These are phyloP conservation scores for Cercospora canescens DNA, from an alignment of 2,329 filamentous ascomycete species.

Conservation along the genomic window DNA sequence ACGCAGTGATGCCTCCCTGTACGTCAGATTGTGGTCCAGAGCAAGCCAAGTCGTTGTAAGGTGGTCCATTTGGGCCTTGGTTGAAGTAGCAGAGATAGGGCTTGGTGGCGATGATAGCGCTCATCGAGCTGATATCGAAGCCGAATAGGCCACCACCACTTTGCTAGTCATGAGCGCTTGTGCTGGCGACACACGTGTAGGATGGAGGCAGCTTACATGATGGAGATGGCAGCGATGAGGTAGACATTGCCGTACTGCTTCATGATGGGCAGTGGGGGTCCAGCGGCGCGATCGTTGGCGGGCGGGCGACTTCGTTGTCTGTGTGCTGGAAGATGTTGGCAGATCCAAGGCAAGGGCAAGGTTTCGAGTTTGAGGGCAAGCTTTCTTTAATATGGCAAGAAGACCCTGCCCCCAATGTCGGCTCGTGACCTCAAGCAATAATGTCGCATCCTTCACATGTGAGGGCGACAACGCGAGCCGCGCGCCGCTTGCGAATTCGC, in stretches of 20 bases:
- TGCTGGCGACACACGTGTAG: neutral
- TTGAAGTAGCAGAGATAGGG: conserved; percentile 73
- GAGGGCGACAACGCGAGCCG: neutral
- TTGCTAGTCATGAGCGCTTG: neutral
- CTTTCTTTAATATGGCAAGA: neutral
- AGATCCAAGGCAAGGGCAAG: neutral
- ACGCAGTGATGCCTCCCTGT: conserved; percentile 69
- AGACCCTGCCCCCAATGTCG: neutral
- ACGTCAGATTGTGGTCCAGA: conserved; percentile 54
- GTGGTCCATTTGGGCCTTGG: conserved; percentile 48
- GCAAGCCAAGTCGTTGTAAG: conserved; percentile 38
- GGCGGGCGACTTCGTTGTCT: neutral
- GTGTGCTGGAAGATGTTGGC: neutral
- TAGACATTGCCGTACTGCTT: conserved; percentile 57
- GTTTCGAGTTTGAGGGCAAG: neutral
- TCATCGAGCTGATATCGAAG: conserved; percentile 78
- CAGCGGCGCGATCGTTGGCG: neutral
- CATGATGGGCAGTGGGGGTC: conserved; percentile 1
- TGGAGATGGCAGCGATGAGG: conserved; percentile 57
- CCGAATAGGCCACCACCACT: conserved; percentile 59
- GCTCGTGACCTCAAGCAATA: neutral
- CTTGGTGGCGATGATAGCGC: conserved; percentile 60
- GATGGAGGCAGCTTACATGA: conserved; percentile 35
- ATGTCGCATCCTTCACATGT: neutral
- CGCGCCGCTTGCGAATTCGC: neutral